These are phyloP conservation scores for Alternaria burnsii DNA, from an alignment of 2,329 filamentous ascomycete genomes.

Conservation along the genomic window DNA sequence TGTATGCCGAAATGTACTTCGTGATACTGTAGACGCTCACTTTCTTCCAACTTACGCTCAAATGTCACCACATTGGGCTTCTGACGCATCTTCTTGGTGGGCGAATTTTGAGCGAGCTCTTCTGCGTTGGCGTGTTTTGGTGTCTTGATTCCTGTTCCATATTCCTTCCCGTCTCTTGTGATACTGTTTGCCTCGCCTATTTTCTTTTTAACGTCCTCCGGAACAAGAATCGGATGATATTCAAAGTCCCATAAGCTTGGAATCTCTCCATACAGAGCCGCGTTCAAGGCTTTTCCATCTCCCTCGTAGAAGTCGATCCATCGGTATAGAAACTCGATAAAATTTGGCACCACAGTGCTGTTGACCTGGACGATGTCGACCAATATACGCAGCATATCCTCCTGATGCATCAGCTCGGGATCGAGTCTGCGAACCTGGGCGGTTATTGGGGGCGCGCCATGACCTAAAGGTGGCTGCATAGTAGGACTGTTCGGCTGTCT, in stretches of 20 bases:
- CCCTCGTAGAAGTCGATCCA: conserved; percentile 46
- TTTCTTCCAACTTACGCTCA: conserved; percentile 35
- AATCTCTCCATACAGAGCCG: conserved; percentile 44
- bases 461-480: conserved; percentile 6
- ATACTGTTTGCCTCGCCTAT: background rate
- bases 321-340: conserved; percentile 46
- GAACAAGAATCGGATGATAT: conserved; percentile 36
- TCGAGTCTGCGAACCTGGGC: conserved; percentile 31
- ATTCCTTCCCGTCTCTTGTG: background rate
- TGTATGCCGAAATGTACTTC: conserved; percentile 45
- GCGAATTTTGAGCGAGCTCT: conserved; percentile 25
- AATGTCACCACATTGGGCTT: conserved; percentile 37
- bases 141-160: background rate
- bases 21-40: conserved; percentile 43
- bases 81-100: conserved; percentile 30
- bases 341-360: conserved; percentile 42
- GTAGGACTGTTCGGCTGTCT: background rate
- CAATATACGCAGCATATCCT: conserved; percentile 41
- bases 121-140: conserved; percentile 9
- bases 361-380: conserved; percentile 44
- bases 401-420: conserved; percentile 35
- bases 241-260: conserved; percentile 49
- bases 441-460: conserved; percentile 19
- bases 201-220: conserved; percentile 16
- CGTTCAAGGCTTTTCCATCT: conserved; percentile 43